Evolutionary conservation across 768 basidiomycete genomes (phyloP).

Genomic region (Rhizopogon sp.): DNA sequence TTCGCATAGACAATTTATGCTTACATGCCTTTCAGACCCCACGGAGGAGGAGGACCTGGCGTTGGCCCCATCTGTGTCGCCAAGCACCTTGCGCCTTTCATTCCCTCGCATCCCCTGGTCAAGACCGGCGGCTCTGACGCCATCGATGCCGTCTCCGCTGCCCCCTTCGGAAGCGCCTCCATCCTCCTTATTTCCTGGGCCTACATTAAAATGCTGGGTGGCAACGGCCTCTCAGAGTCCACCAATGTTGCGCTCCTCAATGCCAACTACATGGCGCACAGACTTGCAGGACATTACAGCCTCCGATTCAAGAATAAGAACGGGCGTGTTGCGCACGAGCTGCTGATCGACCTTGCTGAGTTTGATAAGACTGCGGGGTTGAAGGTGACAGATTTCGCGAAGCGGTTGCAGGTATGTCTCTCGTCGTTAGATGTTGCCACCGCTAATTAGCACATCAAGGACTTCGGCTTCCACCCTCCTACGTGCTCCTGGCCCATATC

Average conservation of each 20-base stretch:
- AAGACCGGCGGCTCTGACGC: slow-evolving; percentile 59
- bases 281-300: slow-evolving; percentile 79
- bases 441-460: slow-evolving; percentile 35
- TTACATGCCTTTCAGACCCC: slow-evolving; percentile 52
- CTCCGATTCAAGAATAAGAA: slow-evolving; percentile 88
- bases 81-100: slow-evolving; percentile 90
- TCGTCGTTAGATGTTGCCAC: not conserved
- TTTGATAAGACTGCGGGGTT: slow-evolving; percentile 87
- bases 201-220: slow-evolving; percentile 99
- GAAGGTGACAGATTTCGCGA: slow-evolving; percentile 95
- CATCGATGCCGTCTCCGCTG: slow-evolving; percentile 87
- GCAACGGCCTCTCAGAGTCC: slow-evolving; percentile 78
- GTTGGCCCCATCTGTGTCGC: slow-evolving; percentile 96
- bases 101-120: slow-evolving; percentile 82
- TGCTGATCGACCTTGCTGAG: slow-evolving; percentile 92
- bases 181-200: slow-evolving; percentile 98
- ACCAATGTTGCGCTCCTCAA: slow-evolving; percentile 87
- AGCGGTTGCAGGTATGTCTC: slow-evolving; percentile 74
- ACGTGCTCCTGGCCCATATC: slow-evolving; percentile 98
- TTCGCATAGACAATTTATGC: not conserved
- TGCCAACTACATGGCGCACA: slow-evolving; percentile 95
- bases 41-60: slow-evolving; percentile 96
- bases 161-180: slow-evolving; percentile 92
- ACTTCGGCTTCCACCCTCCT: slow-evolving; percentile 94
- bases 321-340: slow-evolving; percentile 91